phyloP scores from a whole-genome alignment of 2,329 filamentous ascomycete species.

The Lanzia echinophila region DNA sequence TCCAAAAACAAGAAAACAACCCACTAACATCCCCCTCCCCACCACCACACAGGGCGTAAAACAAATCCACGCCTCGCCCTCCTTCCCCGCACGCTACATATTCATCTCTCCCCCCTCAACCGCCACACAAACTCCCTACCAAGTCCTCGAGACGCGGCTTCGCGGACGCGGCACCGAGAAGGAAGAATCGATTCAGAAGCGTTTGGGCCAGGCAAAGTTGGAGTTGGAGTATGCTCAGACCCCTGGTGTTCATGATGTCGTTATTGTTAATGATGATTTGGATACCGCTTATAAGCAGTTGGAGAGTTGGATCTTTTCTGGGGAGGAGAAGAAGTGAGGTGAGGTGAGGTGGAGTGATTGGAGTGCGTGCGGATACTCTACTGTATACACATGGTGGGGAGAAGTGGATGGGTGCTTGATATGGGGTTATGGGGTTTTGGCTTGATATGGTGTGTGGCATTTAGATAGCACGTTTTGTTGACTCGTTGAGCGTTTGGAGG shows the following conservation, averaged over 20 bases:
- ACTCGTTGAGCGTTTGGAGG: too few relatives aligned
- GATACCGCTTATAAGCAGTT: constrained; percentile 49
- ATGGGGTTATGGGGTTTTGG: background rate
- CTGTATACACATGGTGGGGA: background rate
- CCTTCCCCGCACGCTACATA: constrained; percentile 62
- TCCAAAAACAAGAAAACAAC: too few relatives aligned
- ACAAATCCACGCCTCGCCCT: constrained; percentile 62
- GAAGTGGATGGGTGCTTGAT: background rate
- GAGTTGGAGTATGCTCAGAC: constrained; percentile 69
- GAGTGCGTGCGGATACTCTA: too few relatives aligned
- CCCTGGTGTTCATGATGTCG: constrained; percentile 58
- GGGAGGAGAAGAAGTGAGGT: constrained; percentile 11
- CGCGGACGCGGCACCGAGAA: constrained; percentile 72
- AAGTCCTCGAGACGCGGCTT: constrained; percentile 67
- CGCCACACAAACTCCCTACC: constrained; percentile 32
- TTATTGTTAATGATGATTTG: constrained; percentile 60
- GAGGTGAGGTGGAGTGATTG: too few relatives aligned
- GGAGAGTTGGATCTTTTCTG: constrained; percentile 42
- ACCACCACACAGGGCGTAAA: constrained; percentile 64
- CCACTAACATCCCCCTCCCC: background rate
- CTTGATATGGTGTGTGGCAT: background rate
- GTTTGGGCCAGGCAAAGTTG: constrained; percentile 62
- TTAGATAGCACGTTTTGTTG: too few relatives aligned
- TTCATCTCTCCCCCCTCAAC: constrained; percentile 74
- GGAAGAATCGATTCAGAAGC: constrained; percentile 63